Base-by-base conservation (phyloP, 2,329 filamentous ascomycete species). In the Beauveria sp. region DNA sequence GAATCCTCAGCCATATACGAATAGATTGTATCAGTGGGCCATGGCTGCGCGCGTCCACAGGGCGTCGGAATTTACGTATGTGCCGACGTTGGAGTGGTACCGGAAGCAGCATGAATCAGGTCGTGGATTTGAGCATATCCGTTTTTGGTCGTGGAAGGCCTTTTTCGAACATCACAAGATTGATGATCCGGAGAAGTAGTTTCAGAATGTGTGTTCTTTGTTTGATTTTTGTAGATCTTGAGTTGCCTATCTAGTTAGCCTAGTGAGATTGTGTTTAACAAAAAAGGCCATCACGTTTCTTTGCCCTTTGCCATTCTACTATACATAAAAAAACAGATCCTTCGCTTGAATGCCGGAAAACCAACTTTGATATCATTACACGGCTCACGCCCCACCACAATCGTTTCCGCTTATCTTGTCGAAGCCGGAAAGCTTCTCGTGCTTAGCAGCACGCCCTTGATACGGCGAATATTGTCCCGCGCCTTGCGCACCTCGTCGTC, bases 391-490 rank as follows among this genome's bases (percentile, higher is more conserved):
- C 34, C 14, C 12, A 38, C 18, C 5, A 10, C 24, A 1, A 14
- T 3, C 12, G 12, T 38, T 38, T 38, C 5, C 34, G 26, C 42
- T 57, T 56, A 74, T 65, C 70, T 70, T 40, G 75, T 70, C 45
- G 76, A 76, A 3, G 74, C 68, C n/a, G 87, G 88, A 66, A 93
- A 93, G 68, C 85, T 90, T 68, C 88, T 84, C 5, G 90, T 84
- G 69, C 86, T 91, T 61, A 96, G 73, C 66, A 95, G 76, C 12
- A 91, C 83, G 1, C 90, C 90, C 77, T 96, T 96, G 48, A 95
- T 84, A 62, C 88, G 83, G 65, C 90, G 79, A 57, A 96, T 93
- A 64, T 88, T 89, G 65, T 85, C 85, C 75, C 89, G 90, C 22
- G 90, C 80, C 70, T 83, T 85, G 65, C 85, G 85, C 67, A 91